Base-by-base conservation (phyloP, 2,329 filamentous ascomycete species). In the Claviceps sp. region DNA sequence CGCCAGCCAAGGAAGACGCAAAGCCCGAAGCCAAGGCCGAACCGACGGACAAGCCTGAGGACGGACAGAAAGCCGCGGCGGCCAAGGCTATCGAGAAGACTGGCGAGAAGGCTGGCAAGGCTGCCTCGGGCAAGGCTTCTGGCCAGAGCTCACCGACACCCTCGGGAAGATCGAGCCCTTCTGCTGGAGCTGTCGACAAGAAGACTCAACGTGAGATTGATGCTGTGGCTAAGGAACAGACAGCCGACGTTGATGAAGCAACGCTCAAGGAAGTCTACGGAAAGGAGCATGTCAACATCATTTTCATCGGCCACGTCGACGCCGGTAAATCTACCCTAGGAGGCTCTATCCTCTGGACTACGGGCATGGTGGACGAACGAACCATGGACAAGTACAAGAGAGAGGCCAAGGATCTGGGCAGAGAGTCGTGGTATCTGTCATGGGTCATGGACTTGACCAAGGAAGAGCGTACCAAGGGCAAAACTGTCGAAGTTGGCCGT, bases 361-460 rank as follows among this genome's bases (percentile, higher is more conserved):
- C 91, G 5, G 93, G 93, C 54, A 98, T 97, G 93, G 93, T 98
- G n/a, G 94, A 98, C 64, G 89, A 98, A 71, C 82, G 93, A 66
- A 98, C 93, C 38, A 81, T 98, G 77, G 93, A 98, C 50, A 98
- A 98, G 72, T 95, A 95, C 76, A 95, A 91, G 79, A 82, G 81
- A 60, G 94, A 98, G 63, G 91, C 93, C 49, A 97, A 95, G 75
- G 93, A 97, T 11, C 78, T 93, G 57, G 93, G 93, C 50, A 86
- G 90, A 73, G 93, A 97, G 73, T 95, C 91, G 3, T 98, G 93
- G 93, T 98, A 97, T 68, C 78, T 98, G 22, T 98, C 93, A 44
- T 98, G 94, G 93, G 94, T 90, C 55, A 79, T 98, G 61, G 93
- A 98, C 77, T 69, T 97, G 68, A 98, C 89, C 59, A 95, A 91